Base-by-base conservation (phyloP, 2,329 filamentous ascomycete species). In the Talaromyces sp. region DNA sequence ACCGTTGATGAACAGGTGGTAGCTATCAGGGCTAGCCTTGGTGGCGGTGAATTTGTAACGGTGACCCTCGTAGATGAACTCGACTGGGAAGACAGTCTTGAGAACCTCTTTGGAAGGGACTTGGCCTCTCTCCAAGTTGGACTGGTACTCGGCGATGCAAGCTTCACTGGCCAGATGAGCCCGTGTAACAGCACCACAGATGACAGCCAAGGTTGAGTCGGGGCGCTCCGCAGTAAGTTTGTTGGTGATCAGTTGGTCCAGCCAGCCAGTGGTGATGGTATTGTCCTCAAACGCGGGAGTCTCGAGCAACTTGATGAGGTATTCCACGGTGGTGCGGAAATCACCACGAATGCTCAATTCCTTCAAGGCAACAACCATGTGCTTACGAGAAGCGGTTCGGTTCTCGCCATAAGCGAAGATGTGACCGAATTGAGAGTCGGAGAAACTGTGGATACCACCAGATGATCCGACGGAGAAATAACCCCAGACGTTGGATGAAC, bases 371-470 rank as follows among this genome's bases (percentile, higher is more conserved):
- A 99, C 90, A 69, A 99, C 93, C 95, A 99, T 99, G 83, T 99
- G 96, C 79, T 99, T 99, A 69, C 95, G 84, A 28, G 95, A 99
- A 28, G 95, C 93, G 58, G 92, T 89, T 77, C 95, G 88, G 82
- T 96, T 99, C 84, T 99, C 95, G 65, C 95, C 95, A 71, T 98
- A 99, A 59, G 95, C 96, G 78, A 99, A 99, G 70, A 99, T 99
- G 80, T 99, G 95, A 80, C 95, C 95, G 71, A 99, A 99, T 75
- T 99, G 95, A 73, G 91, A 96, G 82, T 99, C 95, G 7, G 95
- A 98, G 84, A 96, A 99, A 79, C 92, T 97, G 86, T 99, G 95
- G 68, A 99, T 99, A 79, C 93, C 93, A 81, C 93, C 93, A 62
- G 92, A 89, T 9, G 93, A 95, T 81, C 93, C 91, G 77, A 99